Percentiles rank a stretch among this genome's conserved stretches.
Evolutionary conservation across 371 early-diverging fungal genomes (phyloP).

Genomic region (Rhizopus delemar): DNA sequence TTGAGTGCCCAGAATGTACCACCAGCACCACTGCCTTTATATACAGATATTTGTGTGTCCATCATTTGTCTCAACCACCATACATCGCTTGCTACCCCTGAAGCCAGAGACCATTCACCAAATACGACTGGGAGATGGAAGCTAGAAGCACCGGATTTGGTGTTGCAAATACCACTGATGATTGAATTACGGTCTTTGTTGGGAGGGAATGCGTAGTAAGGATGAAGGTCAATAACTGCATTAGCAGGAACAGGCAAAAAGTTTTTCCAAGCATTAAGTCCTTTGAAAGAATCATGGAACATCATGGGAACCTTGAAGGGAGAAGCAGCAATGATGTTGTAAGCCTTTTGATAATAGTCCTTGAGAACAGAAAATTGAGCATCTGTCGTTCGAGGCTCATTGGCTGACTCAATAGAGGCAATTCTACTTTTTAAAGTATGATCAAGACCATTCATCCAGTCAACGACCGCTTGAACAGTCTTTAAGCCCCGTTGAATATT

Average conservation of each 20-base stretch:
- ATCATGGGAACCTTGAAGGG: constrained; percentile 36
- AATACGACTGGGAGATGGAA: constrained; percentile 36
- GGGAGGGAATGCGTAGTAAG: constrained; percentile 37
- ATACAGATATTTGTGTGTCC: constrained; percentile 26
- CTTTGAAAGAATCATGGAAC: constrained; percentile 38
- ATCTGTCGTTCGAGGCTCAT: constrained; percentile 23
- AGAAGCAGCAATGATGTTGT: constrained; percentile 22
- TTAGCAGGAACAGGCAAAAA: constrained; percentile 32
- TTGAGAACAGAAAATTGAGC: constrained; percentile 16
- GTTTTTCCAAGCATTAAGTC: constrained; percentile 23
- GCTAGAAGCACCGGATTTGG: constrained; percentile 5
- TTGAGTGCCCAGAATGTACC: constrained; percentile 36
- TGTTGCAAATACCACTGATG: constrained; percentile 21
- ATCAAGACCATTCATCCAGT: constrained; percentile 35
- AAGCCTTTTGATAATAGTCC: constrained; percentile 27
- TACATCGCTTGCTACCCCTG: constrained; percentile 19
- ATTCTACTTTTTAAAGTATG: constrained; percentile 18
- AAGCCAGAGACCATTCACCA: constrained; percentile 36
- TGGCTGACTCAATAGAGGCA: constrained; percentile 31
- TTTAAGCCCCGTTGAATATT: constrained; percentile 28
- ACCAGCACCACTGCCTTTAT: constrained; percentile 25
- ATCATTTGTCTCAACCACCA: constrained; percentile 22
- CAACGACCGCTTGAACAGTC: constrained; percentile 32
- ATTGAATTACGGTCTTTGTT: constrained; percentile 11
- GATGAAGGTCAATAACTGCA: constrained; percentile 37